phyloP scores from a whole-genome alignment of 2,329 filamentous ascomycete species.

The Ceratocystis variospora region DNA sequence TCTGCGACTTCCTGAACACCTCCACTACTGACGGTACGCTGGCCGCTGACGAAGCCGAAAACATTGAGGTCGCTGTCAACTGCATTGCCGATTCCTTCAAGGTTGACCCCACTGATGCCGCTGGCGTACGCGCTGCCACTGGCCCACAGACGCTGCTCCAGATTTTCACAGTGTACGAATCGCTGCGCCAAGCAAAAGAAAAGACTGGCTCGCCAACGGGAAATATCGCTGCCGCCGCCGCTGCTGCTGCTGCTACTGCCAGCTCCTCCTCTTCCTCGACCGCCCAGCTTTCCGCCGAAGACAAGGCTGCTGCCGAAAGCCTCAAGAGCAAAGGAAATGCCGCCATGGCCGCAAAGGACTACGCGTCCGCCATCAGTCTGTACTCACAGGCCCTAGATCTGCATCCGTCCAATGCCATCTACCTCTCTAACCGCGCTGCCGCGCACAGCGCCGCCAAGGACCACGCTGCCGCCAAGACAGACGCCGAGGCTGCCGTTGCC shows the following conservation, averaged over 20 bases:
- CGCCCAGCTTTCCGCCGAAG: slow-evolving; percentile 35
- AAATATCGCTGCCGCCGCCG: slow-evolving; percentile 29
- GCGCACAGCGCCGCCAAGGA: slow-evolving; percentile 76
- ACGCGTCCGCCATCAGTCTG: slow-evolving; percentile 62
- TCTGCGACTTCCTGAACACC: slow-evolving; percentile 84
- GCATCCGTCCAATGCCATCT: slow-evolving; percentile 79
- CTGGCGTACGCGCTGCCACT: slow-evolving; percentile 60
- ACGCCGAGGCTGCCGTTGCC: slow-evolving; percentile 80
- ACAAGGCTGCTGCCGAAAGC: slow-evolving; percentile 69
- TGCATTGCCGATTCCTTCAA: slow-evolving; percentile 95
- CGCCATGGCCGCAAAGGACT: slow-evolving; percentile 91
- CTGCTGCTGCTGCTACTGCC: slow-evolving; percentile 26
- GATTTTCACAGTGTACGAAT: slow-evolving; percentile 95
- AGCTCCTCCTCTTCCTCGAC: slow-evolving; percentile 25
- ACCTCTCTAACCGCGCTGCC: slow-evolving; percentile 92
- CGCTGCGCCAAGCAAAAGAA: slow-evolving; percentile 51
- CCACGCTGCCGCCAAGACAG: slow-evolving; percentile 68
- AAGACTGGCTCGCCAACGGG: slow-evolving; percentile 24
- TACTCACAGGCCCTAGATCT: slow-evolving; percentile 80
- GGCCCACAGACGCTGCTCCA: slow-evolving; percentile 76
- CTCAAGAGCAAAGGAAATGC: slow-evolving; percentile 87
- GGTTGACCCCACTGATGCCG: slow-evolving; percentile 67
- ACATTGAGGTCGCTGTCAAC: slow-evolving; percentile 83
- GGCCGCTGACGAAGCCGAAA: slow-evolving; percentile 75
- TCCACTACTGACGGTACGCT: slow-evolving; percentile 83